phyloP scores from a whole-genome alignment of 805 yeast species.

The Spencermartinsiella europaea region DNA sequence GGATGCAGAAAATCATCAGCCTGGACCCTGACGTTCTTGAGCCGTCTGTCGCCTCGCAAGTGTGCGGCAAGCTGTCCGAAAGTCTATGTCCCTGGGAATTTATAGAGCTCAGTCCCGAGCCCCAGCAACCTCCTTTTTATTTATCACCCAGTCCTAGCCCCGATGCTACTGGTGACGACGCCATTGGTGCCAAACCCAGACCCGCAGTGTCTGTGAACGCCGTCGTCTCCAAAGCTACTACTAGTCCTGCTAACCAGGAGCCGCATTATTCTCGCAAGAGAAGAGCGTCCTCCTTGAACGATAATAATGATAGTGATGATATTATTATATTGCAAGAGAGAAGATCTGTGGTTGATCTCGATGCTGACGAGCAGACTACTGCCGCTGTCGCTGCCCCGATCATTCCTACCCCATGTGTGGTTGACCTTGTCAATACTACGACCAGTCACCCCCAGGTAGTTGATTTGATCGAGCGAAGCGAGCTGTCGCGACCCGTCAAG shows the following conservation, averaged over 20 bases:
- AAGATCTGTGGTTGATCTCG: background rate
- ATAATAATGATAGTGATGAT: background rate
- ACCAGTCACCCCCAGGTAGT: background rate
- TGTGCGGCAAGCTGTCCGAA: background rate
- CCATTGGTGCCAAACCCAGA: background rate
- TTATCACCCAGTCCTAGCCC: background rate
- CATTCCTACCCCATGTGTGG: no score
- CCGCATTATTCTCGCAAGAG: background rate
- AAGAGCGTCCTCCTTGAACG: background rate
- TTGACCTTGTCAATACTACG: no score
- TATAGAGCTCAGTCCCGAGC: background rate
- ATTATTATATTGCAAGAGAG: background rate
- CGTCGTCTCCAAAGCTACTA: background rate
- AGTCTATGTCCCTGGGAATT: background rate
- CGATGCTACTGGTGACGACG: background rate
- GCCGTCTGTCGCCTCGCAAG: background rate
- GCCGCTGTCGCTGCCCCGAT: background rate
- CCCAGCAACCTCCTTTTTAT: background rate
- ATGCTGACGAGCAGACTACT: background rate
- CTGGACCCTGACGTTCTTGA: constrained; percentile 6
- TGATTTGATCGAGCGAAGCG: background rate
- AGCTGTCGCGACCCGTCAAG: background rate
- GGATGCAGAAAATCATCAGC: constrained; percentile 9
- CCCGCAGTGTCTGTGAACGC: background rate
- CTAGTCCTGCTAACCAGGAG: background rate